phyloP scores from a whole-genome alignment of 371 early-diverging fungal species.

The Dinochytrium kinnereticum region DNA sequence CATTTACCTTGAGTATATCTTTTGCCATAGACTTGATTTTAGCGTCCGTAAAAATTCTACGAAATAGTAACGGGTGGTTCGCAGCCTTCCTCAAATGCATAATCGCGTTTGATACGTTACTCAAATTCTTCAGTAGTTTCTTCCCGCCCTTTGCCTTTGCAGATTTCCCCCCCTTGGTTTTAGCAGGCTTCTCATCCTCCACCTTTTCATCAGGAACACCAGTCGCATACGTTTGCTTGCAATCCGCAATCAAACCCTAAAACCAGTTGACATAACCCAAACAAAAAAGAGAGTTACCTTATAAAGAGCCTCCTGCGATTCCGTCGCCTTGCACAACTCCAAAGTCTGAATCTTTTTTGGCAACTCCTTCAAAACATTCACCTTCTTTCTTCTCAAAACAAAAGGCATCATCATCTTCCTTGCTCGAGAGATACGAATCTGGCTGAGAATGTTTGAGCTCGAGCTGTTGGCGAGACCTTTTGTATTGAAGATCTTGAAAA shows the following conservation, averaged over 20 bases:
- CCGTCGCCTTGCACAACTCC: conserved; percentile 45
- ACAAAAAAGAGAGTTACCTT: conserved; percentile 22
- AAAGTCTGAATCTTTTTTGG: conserved; percentile 64
- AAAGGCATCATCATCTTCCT: conserved; percentile 82
- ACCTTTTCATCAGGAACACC: not conserved
- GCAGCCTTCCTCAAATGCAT: conserved; percentile 88
- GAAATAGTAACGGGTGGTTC: conserved; percentile 82
- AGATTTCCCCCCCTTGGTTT: conserved; percentile 2
- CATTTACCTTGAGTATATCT: conserved; percentile 57
- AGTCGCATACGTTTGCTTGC: conserved; percentile 32
- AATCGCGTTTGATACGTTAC: conserved; percentile 62
- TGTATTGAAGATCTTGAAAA: conserved; percentile 39
- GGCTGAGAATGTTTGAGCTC: conserved; percentile 34
- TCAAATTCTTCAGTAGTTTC: conserved; percentile 28
- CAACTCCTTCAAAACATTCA: conserved; percentile 68
- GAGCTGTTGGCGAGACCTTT: conserved; percentile 29
- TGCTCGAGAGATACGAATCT: conserved; percentile 68
- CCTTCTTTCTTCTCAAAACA: conserved; percentile 75
- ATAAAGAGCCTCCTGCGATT: conserved; percentile 37
- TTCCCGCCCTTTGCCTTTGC: not conserved
- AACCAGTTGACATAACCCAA: not conserved
- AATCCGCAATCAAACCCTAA: conserved; percentile 39
- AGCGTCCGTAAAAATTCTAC: conserved; percentile 65
- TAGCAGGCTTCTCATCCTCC: not conserved
- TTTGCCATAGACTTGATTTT: conserved; percentile 70